Evolutionary conservation across 768 basidiomycete species (phyloP).

Genomic region (Ephemerocybe angulata): DNA sequence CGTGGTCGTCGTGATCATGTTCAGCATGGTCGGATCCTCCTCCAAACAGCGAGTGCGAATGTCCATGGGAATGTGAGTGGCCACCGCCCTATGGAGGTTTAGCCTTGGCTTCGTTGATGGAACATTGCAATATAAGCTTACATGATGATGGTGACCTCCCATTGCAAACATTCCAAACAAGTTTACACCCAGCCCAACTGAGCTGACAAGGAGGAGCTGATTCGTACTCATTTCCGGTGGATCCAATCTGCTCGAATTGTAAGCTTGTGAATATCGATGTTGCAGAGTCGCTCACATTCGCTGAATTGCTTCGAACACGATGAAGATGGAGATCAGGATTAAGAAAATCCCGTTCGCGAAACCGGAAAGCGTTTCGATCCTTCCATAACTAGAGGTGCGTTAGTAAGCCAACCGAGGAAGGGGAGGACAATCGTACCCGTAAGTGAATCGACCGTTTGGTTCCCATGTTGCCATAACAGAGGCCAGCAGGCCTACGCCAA

Average conservation of each 20-base stretch:
- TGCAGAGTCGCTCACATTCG: slow-evolving; percentile 58
- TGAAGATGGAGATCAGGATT: slow-evolving; percentile 93
- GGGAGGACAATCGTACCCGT: slow-evolving; percentile 55
- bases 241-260: slow-evolving; percentile 54
- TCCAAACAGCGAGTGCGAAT: slow-evolving; percentile 21
- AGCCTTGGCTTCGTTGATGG: neutral
- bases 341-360: slow-evolving; percentile 97
- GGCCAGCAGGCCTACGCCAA: slow-evolving; percentile 91
- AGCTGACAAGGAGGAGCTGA: slow-evolving; percentile 86
- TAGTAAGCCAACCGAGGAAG: slow-evolving; percentile 2
- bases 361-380: slow-evolving; percentile 95
- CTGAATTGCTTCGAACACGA: slow-evolving; percentile 96
- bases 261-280: neutral
- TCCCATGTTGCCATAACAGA: slow-evolving; percentile 99
- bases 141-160: slow-evolving; percentile 91
- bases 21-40: neutral
- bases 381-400: slow-evolving; percentile 64
- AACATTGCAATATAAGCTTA: slow-evolving; percentile 29
- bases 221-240: slow-evolving; percentile 98
- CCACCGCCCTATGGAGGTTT: slow-evolving; percentile 38
- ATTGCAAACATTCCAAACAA: slow-evolving; percentile 99
- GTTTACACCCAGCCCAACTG: slow-evolving; percentile 88
- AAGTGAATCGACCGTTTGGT: slow-evolving; percentile 90
- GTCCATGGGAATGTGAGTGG: slow-evolving; percentile 54
- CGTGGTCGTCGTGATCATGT: neutral